Conservation (phyloP, 768 basidiomycete genomes). For the Auriscalpium vulgare region DNA sequence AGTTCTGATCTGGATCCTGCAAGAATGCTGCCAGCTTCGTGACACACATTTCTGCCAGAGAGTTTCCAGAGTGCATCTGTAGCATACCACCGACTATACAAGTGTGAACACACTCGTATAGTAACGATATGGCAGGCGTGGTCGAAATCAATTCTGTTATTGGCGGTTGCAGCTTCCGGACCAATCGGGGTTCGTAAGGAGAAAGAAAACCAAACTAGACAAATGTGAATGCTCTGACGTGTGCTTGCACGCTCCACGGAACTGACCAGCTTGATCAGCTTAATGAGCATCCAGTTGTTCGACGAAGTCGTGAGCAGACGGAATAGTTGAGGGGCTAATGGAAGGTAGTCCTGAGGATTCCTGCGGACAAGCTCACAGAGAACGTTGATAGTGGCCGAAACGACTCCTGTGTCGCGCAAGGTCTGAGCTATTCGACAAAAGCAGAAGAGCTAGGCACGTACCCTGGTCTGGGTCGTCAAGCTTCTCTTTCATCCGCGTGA, state of each 20-base stretch:
- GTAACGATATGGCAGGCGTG: constrained; percentile 87
- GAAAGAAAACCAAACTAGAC: constrained; percentile 85
- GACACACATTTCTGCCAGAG: constrained; percentile 81
- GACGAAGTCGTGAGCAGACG: constrained; percentile 87
- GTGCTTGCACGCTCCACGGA: neutral
- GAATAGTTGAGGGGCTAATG: constrained; percentile 88
- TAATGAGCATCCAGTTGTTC: constrained; percentile 99
- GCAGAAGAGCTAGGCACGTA: constrained; percentile 22
- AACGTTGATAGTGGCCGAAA: constrained; percentile 91
- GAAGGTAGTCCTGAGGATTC: constrained; percentile 73
- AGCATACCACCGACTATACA: constrained; percentile 98
- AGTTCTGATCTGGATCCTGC: constrained; percentile 89
- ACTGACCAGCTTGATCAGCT: constrained; percentile 89
- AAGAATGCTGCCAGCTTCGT: constrained; percentile 91
- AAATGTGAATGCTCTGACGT: neutral
- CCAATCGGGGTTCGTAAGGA: constrained; percentile 86
- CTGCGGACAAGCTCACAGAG: constrained; percentile 85
- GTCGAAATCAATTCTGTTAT: constrained; percentile 94
- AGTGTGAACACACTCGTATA: constrained; percentile 98
- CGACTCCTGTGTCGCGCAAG: constrained; percentile 51
- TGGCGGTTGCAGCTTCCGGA: constrained; percentile 89
- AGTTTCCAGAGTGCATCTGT: constrained; percentile 64
- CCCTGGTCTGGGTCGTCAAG: constrained; percentile 73
- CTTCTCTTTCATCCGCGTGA: constrained; percentile 68
- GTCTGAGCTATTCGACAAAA: neutral